Percentiles rank a stretch among this genome's conserved stretches.
Conservation (phyloP, 345 rosid species). For the Eucalyptus shirleyi region DNA sequence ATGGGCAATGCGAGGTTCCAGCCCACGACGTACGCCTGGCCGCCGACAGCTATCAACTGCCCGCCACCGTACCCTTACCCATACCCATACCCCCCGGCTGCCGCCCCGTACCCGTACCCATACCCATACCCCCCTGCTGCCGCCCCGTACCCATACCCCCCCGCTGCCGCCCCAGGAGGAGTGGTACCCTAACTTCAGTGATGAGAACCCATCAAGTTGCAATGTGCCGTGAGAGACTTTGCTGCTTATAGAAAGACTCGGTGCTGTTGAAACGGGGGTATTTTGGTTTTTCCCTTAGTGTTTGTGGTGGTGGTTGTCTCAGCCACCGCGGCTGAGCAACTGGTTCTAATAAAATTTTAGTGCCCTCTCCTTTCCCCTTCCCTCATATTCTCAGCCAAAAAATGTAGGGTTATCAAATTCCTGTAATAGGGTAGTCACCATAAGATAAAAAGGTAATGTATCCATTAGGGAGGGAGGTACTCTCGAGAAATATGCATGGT, state of each 20-base stretch:
- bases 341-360: not conserved
- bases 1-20: constrained; percentile 83
- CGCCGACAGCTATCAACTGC: constrained; percentile 74
- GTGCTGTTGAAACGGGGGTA: not conserved
- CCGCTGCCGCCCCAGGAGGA: not conserved
- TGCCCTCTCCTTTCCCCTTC: not conserved
- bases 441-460: not conserved
- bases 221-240: constrained; percentile 52
- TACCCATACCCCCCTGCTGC: too few relatives aligned
- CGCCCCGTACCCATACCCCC: too few relatives aligned
- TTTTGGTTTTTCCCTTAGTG: not conserved
- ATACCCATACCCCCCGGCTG: constrained; percentile 19
- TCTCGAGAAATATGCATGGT: not conserved
- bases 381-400: not conserved
- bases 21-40: constrained; percentile 90
- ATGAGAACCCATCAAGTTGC: constrained; percentile 90
- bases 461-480: not conserved
- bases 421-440: not conserved
- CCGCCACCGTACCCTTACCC: constrained; percentile 40
- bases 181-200: constrained; percentile 53
- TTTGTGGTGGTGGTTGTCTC: not conserved
- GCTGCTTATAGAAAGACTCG: not conserved
- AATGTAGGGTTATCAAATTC: not conserved
- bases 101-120: not conserved
- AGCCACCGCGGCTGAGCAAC: accelerated